These are phyloP conservation scores for Epichloe amarillans DNA, from an alignment of 2,329 filamentous ascomycete species.

Conservation along the genomic window DNA sequence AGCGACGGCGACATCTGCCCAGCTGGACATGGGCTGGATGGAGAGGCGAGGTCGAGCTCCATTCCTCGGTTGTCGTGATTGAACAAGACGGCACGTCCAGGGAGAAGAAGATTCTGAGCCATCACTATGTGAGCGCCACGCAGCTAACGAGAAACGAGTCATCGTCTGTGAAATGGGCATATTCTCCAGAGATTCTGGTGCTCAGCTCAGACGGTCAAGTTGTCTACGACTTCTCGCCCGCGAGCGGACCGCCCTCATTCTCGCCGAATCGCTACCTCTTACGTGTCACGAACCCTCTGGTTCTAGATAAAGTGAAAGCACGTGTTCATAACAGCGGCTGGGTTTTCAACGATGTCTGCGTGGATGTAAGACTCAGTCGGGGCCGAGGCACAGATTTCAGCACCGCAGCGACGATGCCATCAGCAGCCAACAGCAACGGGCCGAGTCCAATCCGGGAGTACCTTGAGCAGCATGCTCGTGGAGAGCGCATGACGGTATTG, in stretches of 20 bases:
- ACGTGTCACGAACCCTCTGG: constrained; percentile 20
- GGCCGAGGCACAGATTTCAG: constrained; percentile 8
- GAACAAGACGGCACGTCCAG: constrained; percentile 16
- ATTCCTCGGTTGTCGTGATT: constrained; percentile 19
- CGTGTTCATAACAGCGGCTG: constrained; percentile 18
- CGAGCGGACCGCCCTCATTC: constrained; percentile 11
- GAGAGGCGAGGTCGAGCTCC: constrained; percentile 21
- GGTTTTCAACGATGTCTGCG: constrained; percentile 22
- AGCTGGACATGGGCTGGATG: constrained; percentile 26
- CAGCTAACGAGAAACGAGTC: constrained; percentile 21
- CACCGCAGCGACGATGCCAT: neutral
- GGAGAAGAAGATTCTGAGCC: constrained; percentile 19
- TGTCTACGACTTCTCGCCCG: constrained; percentile 18
- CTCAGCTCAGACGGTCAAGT: constrained; percentile 16
- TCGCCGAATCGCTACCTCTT: constrained; percentile 16
- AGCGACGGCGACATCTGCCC: constrained; percentile 18
- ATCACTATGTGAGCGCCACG: constrained; percentile 22
- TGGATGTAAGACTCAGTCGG: constrained; percentile 20
- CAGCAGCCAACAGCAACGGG: neutral
- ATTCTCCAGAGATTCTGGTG: constrained; percentile 20
- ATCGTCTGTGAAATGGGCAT: constrained; percentile 19
- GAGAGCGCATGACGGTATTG: constrained; percentile 23
- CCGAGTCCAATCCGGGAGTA: constrained; percentile 18
- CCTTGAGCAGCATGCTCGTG: constrained; percentile 19
- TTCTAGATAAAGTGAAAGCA: constrained; percentile 22